phyloP scores from a whole-genome alignment of 768 basidiomycete genomes.

The Trametes meyenii region DNA sequence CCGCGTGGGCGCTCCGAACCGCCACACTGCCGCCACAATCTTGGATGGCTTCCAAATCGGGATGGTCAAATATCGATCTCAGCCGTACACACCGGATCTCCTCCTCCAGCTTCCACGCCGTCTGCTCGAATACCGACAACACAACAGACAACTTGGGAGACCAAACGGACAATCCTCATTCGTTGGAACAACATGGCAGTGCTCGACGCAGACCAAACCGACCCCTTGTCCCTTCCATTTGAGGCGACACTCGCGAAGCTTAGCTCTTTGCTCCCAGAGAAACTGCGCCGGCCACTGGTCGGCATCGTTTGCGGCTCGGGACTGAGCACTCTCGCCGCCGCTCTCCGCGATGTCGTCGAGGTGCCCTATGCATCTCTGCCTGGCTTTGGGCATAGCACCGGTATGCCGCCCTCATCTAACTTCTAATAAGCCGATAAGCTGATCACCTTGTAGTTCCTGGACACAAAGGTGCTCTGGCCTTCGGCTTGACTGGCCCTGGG shows the following conservation, averaged over 20 bases:
- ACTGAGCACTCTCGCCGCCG: slow-evolving; percentile 70
- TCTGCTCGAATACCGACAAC: neutral
- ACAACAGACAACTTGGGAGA: neutral
- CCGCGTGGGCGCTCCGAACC: no score
- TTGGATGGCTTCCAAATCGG: no score
- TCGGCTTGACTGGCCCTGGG: slow-evolving; percentile 70
- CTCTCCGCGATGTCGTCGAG: slow-evolving; percentile 55
- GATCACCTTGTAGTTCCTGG: slow-evolving; percentile 59
- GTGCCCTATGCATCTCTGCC: slow-evolving; percentile 70
- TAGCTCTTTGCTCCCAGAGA: slow-evolving; percentile 34
- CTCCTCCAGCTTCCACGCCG: neutral
- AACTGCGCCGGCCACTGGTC: slow-evolving; percentile 59
- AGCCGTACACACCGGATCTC: no score
- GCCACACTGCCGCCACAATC: no score
- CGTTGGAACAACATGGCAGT: neutral
- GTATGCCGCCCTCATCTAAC: slow-evolving; percentile 43
- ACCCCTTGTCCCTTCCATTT: slow-evolving; percentile 28
- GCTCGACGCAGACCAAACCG: slow-evolving; percentile 3
- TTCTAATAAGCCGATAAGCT: neutral
- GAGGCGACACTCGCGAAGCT: slow-evolving; percentile 34
- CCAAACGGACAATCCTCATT: neutral
- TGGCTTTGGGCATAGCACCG: slow-evolving; percentile 79
- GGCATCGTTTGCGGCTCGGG: slow-evolving; percentile 91
- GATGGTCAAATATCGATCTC: no score
- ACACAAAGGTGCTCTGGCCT: slow-evolving; percentile 79